Evolutionary conservation across 345 rosid species (phyloP), one percentile per base, ranked within the genome.

Genomic region (Tarenaya hassleriana): DNA sequence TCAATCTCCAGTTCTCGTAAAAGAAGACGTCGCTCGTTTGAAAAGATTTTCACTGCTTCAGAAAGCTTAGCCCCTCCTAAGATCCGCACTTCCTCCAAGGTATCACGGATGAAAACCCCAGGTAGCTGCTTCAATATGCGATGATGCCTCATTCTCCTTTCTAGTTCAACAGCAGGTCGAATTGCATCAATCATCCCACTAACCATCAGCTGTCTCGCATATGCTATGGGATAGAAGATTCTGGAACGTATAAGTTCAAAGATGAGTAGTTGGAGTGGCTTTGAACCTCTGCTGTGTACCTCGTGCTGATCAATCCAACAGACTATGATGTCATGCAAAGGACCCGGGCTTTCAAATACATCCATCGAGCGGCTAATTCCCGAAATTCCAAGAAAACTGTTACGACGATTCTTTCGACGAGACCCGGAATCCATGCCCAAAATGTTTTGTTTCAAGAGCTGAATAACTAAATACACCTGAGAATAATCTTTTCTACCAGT

Each of bases 301-400:
- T 86, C 95, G 50, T 94, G 96, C 65, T 88, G 99, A 74, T 94
- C 99, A 47, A 94, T 88, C 97, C 97, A 94, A 62, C 97, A 94
- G 15, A 88, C 97, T 45, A 84, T 69, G 73, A 82, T 74, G 69
- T 94, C 99, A 68, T 94, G 99, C 55, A 94, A 70, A 27, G 96
- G 86, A 32, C 99, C 83, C 5, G 97, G 97, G 60, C 95, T 86
- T 69, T 86, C 88, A 68, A 86, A 88, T 46, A 81, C 54, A 68
- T 79, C 87, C 43, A 46, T 57, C 8, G 52, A 45, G 41, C 63
- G 52, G 53, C 27, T 74, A 18, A 68, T 48, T 50, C 65, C 58
- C 49, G 71, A 48, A 41, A 71, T 54, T 59, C 75, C 77, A 63
- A 62, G 11, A 52, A 66, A 31, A 52, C 17, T 66, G 33, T 63